These are phyloP conservation scores for Auricularia cornea DNA, from an alignment of 768 basidiomycete species.

Conservation along the genomic window DNA sequence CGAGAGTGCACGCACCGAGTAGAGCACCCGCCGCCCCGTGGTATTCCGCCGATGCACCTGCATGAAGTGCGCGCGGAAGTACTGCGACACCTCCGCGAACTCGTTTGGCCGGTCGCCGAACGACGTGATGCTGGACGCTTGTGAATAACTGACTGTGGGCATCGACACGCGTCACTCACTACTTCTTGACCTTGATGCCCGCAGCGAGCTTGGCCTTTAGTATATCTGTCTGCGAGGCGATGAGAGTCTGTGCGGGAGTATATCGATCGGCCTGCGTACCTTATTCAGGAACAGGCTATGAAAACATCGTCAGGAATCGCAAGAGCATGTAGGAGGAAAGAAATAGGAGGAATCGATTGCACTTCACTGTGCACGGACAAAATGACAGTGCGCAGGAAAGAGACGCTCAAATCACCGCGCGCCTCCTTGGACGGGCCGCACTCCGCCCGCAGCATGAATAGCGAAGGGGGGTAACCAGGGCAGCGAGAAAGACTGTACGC, in stretches of 20 bases:
- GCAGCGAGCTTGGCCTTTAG: slow-evolving; percentile 61
- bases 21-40: slow-evolving; percentile 58
- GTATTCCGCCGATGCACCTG: slow-evolving; percentile 67
- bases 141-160: slow-evolving; percentile 4
- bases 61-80: slow-evolving; percentile 73
- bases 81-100: slow-evolving; percentile 61
- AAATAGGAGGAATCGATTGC: too few relatives aligned
- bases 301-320: slow-evolving; percentile 1
- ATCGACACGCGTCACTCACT: slow-evolving; percentile 41
- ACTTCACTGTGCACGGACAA: too few relatives aligned
- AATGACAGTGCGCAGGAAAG: background rate
- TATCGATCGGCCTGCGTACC: slow-evolving; percentile 44
- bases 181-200: slow-evolving; percentile 64
- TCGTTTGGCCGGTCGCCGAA: slow-evolving; percentile 66
- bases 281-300: slow-evolving; percentile 59
- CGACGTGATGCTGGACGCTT: slow-evolving; percentile 54
- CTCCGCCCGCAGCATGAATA: too few relatives aligned
- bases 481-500: background rate
- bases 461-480: background rate
- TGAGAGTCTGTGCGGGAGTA: slow-evolving; percentile 30
- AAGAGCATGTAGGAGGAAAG: too few relatives aligned
- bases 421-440: too few relatives aligned
- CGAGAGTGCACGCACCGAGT: slow-evolving; percentile 48
- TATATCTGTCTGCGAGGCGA: slow-evolving; percentile 52
- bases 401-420: too few relatives aligned